Evolutionary conservation across 306 rosid species (phyloP).

Genomic region (Medicago lupulina): DNA sequence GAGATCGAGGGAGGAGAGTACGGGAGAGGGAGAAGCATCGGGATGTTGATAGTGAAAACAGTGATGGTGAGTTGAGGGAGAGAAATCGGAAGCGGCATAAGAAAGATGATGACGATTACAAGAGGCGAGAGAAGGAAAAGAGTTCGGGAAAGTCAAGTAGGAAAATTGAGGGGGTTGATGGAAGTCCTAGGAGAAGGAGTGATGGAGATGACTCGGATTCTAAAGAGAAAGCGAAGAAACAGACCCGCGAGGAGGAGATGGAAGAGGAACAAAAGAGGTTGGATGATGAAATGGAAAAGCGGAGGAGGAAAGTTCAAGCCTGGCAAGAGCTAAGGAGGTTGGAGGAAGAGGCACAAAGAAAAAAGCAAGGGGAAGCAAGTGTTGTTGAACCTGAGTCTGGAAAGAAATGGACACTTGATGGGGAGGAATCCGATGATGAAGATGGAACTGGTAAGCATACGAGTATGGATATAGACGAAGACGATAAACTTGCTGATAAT

Average conservation of each 20-base stretch:
- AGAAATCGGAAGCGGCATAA: conserved; percentile 65
- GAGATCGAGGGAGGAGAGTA: conserved; percentile 54
- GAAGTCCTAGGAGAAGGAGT: conserved; percentile 62
- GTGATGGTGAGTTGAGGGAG: conserved; percentile 66
- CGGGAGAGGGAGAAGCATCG: conserved; percentile 69
- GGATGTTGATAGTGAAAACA: conserved; percentile 64
- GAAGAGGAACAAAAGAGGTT: conserved; percentile 80
- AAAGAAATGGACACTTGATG: conserved; percentile 92
- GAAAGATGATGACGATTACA: conserved; percentile 66
- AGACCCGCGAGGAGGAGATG: conserved; percentile 74
- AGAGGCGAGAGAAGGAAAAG: conserved; percentile 60
- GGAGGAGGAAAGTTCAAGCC: conserved; percentile 96
- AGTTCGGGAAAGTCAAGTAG: conserved; percentile 55
- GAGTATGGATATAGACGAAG: conserved; percentile 65
- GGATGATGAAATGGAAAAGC: conserved; percentile 94
- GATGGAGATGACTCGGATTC: conserved; percentile 57
- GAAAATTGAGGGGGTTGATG: conserved; percentile 59
- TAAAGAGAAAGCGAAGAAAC: conserved; percentile 56
- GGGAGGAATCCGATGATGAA: conserved; percentile 96
- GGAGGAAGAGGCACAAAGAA: conserved; percentile 82
- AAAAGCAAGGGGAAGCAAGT: conserved; percentile 65
- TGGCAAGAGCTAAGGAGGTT: conserved; percentile 91
- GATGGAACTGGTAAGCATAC: conserved; percentile 56
- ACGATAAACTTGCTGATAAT: conserved; percentile 49
- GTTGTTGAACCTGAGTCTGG: conserved; percentile 70